Evolutionary conservation across 108 stramenopile species (phyloP).

Genomic region (Schizochytrium sp.): DNA sequence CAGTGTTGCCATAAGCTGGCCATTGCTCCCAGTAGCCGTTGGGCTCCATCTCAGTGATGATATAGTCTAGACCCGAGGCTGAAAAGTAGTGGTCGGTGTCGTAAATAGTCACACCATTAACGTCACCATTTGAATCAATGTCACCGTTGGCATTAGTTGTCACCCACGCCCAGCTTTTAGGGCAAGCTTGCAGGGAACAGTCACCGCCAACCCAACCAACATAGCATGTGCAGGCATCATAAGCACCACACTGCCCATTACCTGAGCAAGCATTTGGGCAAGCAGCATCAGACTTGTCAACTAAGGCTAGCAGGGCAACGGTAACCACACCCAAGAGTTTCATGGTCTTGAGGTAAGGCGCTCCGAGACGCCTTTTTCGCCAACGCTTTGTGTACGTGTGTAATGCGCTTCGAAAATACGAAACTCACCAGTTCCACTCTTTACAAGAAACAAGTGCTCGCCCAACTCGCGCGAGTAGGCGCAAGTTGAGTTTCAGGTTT

Average conservation of each 20-base stretch:
- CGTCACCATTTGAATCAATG: conserved; percentile 60
- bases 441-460: no score
- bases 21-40: conserved; percentile 35
- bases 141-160: conserved; percentile 55
- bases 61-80: conserved; percentile 29
- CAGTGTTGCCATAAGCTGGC: conserved; percentile 20
- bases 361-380: not conserved
- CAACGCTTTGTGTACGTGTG: not conserved
- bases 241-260: conserved; percentile 77
- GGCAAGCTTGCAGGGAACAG: conserved; percentile 81
- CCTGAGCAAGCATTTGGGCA: conserved; percentile 80
- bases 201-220: conserved; percentile 85
- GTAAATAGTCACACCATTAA: conserved; percentile 63
- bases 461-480: no score
- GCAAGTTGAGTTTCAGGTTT: no score
- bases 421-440: no score
- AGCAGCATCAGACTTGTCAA: conserved; percentile 63
- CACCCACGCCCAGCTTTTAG: conserved; percentile 64
- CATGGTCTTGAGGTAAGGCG: not conserved
- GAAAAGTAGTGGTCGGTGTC: conserved; percentile 54
- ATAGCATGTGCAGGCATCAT: conserved; percentile 83
- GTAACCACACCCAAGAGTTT: not conserved
- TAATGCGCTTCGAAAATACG: no score
- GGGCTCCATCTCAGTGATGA: conserved; percentile 17
- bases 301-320: not conserved